phyloP scores from a whole-genome alignment of 1,284 basidiomycete genomes.

The Apiotrichum gracile region DNA sequence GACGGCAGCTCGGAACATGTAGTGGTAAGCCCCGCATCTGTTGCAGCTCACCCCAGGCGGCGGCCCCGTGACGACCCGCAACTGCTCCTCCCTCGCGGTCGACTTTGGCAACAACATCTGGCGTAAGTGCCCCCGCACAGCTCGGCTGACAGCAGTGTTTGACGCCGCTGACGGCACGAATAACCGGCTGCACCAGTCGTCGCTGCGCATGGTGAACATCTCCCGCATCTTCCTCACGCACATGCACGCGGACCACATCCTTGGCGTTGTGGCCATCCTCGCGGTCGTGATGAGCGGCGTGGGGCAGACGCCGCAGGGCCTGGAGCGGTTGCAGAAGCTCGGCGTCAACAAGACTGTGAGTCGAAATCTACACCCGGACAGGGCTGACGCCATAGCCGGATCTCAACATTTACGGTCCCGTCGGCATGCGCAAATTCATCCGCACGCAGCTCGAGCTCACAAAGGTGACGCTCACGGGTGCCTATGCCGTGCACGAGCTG shows the following conservation, averaged over 20 bases:
- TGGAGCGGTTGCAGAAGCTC: slow-evolving; percentile 25
- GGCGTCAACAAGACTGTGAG: slow-evolving; percentile 36
- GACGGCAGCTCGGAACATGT: slow-evolving; percentile 43
- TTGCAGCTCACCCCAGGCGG: slow-evolving; percentile 29
- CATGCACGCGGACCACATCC: slow-evolving; percentile 80
- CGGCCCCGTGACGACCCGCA: slow-evolving; percentile 41
- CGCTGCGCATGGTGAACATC: slow-evolving; percentile 56
- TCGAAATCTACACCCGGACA: slow-evolving; percentile 1
- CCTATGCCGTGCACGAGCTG: slow-evolving; percentile 76
- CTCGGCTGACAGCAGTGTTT: slow-evolving; percentile 56
- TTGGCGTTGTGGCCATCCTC: slow-evolving; percentile 71
- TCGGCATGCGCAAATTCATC: slow-evolving; percentile 71
- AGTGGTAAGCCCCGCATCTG: slow-evolving; percentile 28
- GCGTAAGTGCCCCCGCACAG: slow-evolving; percentile 29
- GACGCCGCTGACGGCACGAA: slow-evolving; percentile 87
- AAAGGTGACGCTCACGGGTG: slow-evolving; percentile 58
- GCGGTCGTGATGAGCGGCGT: slow-evolving; percentile 57
- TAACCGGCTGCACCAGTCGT: slow-evolving; percentile 65
- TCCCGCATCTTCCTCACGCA: slow-evolving; percentile 80
- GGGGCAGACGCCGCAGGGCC: slow-evolving; percentile 37
- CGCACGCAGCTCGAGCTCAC: slow-evolving; percentile 69
- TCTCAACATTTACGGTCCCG: slow-evolving; percentile 76
- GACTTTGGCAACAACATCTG: slow-evolving; percentile 46
- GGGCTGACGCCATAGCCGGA: slow-evolving; percentile 46
- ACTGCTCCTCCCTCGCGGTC: slow-evolving; percentile 46